Percentiles rank a stretch among this genome's conserved stretches.
These are phyloP conservation scores for Orychophragmus violaceus DNA, from an alignment of 345 rosid genomes.

Conservation along the genomic window DNA sequence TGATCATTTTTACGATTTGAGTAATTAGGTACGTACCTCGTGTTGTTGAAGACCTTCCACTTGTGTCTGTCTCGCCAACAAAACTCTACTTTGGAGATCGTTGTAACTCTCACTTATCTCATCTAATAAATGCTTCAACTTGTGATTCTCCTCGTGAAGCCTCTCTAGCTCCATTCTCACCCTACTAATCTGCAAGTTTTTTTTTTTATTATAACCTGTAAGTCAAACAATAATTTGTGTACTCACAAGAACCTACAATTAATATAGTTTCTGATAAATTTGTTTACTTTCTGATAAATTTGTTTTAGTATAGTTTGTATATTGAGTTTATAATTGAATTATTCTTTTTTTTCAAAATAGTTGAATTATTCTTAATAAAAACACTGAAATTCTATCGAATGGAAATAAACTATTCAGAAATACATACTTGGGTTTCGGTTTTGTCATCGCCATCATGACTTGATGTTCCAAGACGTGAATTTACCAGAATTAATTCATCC, in stretches of 20 bases:
- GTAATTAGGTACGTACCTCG: conserved; percentile 40
- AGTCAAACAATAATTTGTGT: not conserved
- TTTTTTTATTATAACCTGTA: not conserved
- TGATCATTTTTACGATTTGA: not conserved
- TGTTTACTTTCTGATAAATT: not conserved
- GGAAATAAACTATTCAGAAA: not conserved
- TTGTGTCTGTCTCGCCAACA: conserved; percentile 50
- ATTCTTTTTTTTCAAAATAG: too few species aligned
- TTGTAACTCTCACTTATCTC: conserved; percentile 53
- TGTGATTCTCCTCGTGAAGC: conserved; percentile 64
- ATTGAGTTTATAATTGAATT: not conserved
- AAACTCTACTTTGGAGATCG: conserved; percentile 56
- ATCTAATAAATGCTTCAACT: conserved; percentile 53
- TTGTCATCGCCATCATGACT: conserved; percentile 31
- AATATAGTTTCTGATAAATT: not conserved
- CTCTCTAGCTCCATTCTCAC: conserved; percentile 47
- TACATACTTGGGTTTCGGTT: conserved; percentile 45
- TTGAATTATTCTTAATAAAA: not conserved
- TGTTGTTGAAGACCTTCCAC: conserved; percentile 31
- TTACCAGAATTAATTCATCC: conserved; percentile 51
- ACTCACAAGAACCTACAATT: not conserved
- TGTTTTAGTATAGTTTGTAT: not conserved
- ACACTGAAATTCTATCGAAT: not conserved
- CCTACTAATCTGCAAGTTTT: conserved; percentile 36
- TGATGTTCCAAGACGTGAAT: conserved; percentile 39